A percentile compares a stretch with the other conserved stretches of the same genome.
These are phyloP conservation scores for Cryptococcus sp. DNA, from an alignment of 1,284 basidiomycete genomes.

Conservation along the genomic window DNA sequence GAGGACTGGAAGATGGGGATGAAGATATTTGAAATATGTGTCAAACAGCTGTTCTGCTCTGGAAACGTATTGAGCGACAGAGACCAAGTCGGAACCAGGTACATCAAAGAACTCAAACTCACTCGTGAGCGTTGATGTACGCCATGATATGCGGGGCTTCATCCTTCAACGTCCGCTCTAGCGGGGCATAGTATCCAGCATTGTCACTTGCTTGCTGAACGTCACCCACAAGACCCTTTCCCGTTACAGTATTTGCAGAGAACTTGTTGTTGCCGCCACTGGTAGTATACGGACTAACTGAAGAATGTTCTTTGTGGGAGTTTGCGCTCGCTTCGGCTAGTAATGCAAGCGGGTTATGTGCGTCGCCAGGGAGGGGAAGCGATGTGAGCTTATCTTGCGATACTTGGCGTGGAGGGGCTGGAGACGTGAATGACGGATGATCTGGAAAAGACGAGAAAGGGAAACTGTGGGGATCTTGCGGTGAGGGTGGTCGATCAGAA, in stretches of 20 bases:
- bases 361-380: slow-evolving; percentile 34
- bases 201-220: neutral
- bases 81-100: neutral
- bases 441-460: neutral
- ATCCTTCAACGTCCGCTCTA: slow-evolving; percentile 22
- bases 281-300: neutral
- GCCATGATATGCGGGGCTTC: slow-evolving; percentile 41
- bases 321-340: slow-evolving; percentile 29
- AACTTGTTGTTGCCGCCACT: neutral
- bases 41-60: slow-evolving; percentile 39
- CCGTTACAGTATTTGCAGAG: no score
- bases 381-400: slow-evolving; percentile 24
- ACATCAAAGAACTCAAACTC: slow-evolving; percentile 1
- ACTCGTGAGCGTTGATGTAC: slow-evolving; percentile 32
- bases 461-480: neutral
- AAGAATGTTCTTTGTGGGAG: neutral
- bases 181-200: slow-evolving; percentile 31
- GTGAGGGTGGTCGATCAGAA: neutral
- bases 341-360: slow-evolving; percentile 31
- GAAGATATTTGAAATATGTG: slow-evolving; percentile 31
- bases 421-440: neutral
- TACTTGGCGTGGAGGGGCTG: slow-evolving; percentile 1
- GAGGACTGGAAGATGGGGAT: slow-evolving; percentile 37
- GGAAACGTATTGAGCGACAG: neutral
- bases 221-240: no score